These are phyloP conservation scores for Crithidia bombi DNA, from an alignment of 208 protist genomes.

Conservation along the genomic window DNA sequence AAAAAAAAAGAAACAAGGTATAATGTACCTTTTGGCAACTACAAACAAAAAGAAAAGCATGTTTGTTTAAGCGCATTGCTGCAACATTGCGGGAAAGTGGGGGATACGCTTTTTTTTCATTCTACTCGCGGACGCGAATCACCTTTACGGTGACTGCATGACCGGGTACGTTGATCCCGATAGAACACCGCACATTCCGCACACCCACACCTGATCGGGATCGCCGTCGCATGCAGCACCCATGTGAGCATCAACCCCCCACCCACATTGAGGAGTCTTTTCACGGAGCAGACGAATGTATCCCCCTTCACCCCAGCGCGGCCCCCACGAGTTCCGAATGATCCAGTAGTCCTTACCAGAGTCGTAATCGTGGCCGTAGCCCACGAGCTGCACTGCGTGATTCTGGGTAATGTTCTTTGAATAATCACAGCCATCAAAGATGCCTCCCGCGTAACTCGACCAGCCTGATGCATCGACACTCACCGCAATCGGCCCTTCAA, in stretches of 20 bases:
- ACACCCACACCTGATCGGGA: constrained; percentile 55
- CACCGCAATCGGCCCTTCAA: constrained; percentile 75
- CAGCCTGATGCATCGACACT: constrained; percentile 80
- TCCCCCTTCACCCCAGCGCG: constrained; percentile 76
- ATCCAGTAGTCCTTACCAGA: constrained; percentile 83
- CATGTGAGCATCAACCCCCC: constrained; percentile 46
- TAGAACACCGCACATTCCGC: constrained; percentile 88
- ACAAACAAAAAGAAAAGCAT: neutral
- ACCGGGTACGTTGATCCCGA: constrained; percentile 73
- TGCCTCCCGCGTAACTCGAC: constrained; percentile 69
- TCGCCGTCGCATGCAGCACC: constrained; percentile 79
- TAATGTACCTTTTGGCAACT: too few species aligned
- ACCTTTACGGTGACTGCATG: constrained; percentile 11
- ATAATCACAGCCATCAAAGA: constrained; percentile 75
- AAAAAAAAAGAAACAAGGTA: too few species aligned
- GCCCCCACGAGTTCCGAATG: constrained; percentile 90
- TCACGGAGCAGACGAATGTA: constrained; percentile 81
- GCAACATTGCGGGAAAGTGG: neutral
- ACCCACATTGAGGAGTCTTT: constrained; percentile 37
- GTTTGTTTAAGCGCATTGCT: neutral
- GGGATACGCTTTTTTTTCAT: neutral
- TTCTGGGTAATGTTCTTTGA: constrained; percentile 71
- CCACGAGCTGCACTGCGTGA: constrained; percentile 88
- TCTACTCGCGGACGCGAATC: neutral
- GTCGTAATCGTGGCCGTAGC: constrained; percentile 73